phyloP scores from a whole-genome alignment of 23 red algal species.

The Gracilaria vermiculophylla region DNA sequence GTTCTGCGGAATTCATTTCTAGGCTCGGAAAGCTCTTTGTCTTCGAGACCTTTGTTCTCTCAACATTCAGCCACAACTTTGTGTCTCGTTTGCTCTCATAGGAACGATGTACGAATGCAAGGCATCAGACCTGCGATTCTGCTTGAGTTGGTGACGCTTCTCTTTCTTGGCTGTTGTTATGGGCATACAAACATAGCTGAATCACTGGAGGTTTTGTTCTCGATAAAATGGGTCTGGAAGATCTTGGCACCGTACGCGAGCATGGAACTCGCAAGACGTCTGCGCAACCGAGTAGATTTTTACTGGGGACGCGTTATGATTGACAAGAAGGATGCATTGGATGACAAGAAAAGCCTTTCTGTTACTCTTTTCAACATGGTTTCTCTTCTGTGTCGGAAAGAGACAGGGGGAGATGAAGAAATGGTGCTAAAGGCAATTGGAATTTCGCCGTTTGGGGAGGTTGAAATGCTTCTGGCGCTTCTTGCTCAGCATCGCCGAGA shows the following conservation, averaged over 20 bases:
- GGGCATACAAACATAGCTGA: conserved; percentile 8
- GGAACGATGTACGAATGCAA: conserved; percentile 29
- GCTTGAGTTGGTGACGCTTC: conserved; percentile 26
- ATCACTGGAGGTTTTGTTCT: conserved; percentile 40
- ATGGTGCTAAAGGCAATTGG: conserved; percentile 27
- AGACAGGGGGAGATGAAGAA: conserved; percentile 18
- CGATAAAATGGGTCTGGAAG: conserved; percentile 46
- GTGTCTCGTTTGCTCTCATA: background rate
- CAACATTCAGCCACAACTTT: background rate
- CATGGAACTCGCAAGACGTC: conserved; percentile 17
- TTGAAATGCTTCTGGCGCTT: conserved; percentile 49
- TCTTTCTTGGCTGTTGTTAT: conserved; percentile 6
- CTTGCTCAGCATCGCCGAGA: conserved; percentile 36
- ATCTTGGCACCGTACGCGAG: conserved; percentile 40
- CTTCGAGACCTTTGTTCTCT: conserved; percentile 2
- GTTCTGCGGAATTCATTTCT: conserved; percentile 15
- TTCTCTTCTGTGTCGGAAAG: background rate
- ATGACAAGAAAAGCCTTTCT: conserved; percentile 7
- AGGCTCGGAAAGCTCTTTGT: background rate
- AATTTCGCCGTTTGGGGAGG: conserved; percentile 16
- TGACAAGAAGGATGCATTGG: background rate
- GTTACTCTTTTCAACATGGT: conserved; percentile 46
- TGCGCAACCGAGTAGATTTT: conserved; percentile 24
- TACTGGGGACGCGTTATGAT: conserved; percentile 4
- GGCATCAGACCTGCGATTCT: conserved; percentile 25